Evolutionary conservation across 2,329 filamentous ascomycete species (phyloP).

Genomic region (Aspergillus latus): DNA sequence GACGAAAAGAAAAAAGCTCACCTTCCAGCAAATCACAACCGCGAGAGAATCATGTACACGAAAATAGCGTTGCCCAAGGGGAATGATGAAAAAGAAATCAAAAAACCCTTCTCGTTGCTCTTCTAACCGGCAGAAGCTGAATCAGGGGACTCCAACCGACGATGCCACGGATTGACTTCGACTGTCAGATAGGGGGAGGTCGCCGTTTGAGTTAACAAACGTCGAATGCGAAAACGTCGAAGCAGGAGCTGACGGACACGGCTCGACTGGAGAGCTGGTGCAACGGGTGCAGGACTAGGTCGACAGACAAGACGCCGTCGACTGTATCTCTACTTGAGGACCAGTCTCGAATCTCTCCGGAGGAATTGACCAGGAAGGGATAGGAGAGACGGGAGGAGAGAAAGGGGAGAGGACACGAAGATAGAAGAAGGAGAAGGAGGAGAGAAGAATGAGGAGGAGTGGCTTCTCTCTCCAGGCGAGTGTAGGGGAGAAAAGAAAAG

Average conservation of each 20-base stretch:
- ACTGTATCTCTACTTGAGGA: slow-evolving; percentile 33
- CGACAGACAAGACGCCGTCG: slow-evolving; percentile 27
- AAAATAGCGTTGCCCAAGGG: slow-evolving; percentile 23
- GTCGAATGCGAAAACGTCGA: slow-evolving; percentile 38
- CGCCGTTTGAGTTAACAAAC: slow-evolving; percentile 44
- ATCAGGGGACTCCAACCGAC: slow-evolving; percentile 36
- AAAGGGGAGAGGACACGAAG: slow-evolving; percentile 34
- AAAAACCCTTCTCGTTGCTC: slow-evolving; percentile 35
- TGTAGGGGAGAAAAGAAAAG: slow-evolving; percentile 40
- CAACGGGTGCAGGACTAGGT: slow-evolving; percentile 30
- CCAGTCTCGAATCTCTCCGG: slow-evolving; percentile 43
- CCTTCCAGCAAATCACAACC: slow-evolving; percentile 27
- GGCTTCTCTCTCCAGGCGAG: slow-evolving; percentile 44
- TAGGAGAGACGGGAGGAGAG: slow-evolving; percentile 29
- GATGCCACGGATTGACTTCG: slow-evolving; percentile 34
- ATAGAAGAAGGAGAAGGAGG: slow-evolving; percentile 32
- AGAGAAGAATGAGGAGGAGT: slow-evolving; percentile 39
- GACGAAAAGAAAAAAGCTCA: slow-evolving; percentile 19
- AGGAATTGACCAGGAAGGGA: slow-evolving; percentile 32
- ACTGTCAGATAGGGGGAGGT: slow-evolving; percentile 28
- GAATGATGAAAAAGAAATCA: slow-evolving; percentile 25
- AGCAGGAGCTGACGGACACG: slow-evolving; percentile 39
- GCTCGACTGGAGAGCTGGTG: slow-evolving; percentile 40
- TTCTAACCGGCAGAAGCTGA: slow-evolving; percentile 42
- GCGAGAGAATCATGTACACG: slow-evolving; percentile 27